These are phyloP conservation scores for Lactarius evosmus DNA, from an alignment of 768 basidiomycete genomes.

Conservation along the genomic window DNA sequence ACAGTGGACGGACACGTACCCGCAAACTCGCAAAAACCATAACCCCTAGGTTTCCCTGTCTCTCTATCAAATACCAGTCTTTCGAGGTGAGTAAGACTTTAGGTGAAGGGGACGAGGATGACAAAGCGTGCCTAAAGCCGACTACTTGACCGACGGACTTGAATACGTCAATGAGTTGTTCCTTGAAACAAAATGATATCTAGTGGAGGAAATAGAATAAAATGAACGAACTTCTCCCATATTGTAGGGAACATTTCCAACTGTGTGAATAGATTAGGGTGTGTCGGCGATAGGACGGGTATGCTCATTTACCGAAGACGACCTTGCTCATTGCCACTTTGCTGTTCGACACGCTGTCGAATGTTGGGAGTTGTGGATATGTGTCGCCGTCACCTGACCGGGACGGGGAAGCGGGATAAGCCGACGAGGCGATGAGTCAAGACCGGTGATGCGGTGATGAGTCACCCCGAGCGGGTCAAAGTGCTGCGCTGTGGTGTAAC, in stretches of 20 bases:
- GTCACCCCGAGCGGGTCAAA: not conserved
- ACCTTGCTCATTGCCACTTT: constrained; percentile 57
- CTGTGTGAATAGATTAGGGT: constrained; percentile 36
- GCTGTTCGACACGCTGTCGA: too few relatives aligned
- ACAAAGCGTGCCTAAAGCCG: constrained; percentile 67
- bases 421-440: constrained; percentile 2
- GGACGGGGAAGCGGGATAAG: not conserved
- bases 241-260: constrained; percentile 88
- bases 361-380: too few relatives aligned
- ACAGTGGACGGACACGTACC: constrained; percentile 48
- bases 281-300: not conserved
- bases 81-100: not conserved
- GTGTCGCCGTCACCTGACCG: not conserved
- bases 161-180: constrained; percentile 84
- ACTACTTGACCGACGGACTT: constrained; percentile 85
- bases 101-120: not conserved
- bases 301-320: constrained; percentile 52
- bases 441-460: too few relatives aligned
- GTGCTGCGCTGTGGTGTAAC: too few relatives aligned
- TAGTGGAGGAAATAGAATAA: not conserved
- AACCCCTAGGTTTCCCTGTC: constrained; percentile 92
- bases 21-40: constrained; percentile 91
- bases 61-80: constrained; percentile 89
- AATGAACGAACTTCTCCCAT: constrained; percentile 63
- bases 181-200: constrained; percentile 38